A percentile compares a stretch with the other conserved stretches of the same genome.
phyloP scores from a whole-genome alignment of 1,139 yeast species.

The Yamadazyma conglobata region DNA sequence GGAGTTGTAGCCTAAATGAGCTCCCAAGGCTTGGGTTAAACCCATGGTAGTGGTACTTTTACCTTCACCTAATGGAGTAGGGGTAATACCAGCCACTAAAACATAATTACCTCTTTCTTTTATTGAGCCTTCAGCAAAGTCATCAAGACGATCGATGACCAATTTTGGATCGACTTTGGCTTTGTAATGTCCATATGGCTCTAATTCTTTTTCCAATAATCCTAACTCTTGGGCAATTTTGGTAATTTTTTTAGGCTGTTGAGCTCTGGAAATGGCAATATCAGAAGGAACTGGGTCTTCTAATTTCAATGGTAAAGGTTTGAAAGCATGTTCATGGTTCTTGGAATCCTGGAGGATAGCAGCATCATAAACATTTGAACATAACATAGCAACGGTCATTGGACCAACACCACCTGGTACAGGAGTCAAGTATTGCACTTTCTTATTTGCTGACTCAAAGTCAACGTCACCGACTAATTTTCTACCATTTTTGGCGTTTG shows the following conservation, averaged over 20 bases:
- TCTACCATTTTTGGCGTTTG: constrained; percentile 59
- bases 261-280: constrained; percentile 70
- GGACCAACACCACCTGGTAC: constrained; percentile 92
- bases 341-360: constrained; percentile 54
- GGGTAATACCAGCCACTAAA: constrained; percentile 78
- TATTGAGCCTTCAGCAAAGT: constrained; percentile 46
- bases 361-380: constrained; percentile 63
- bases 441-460: constrained; percentile 51
- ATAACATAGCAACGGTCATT: constrained; percentile 83
- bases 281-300: constrained; percentile 70
- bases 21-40: constrained; percentile 74
- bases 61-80: constrained; percentile 82
- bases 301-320: constrained; percentile 49
- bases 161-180: constrained; percentile 64
- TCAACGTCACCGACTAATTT: constrained; percentile 78
- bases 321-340: constrained; percentile 43
- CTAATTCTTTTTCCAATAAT: constrained; percentile 58
- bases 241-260: constrained; percentile 63
- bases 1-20: constrained; percentile 64
- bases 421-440: constrained; percentile 67
- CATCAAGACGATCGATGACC: constrained; percentile 55
- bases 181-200: constrained; percentile 69
- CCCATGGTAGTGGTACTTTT: constrained; percentile 81
- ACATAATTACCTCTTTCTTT: constrained; percentile 56
- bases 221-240: constrained; percentile 66